Evolutionary conservation across 306 rosid species (phyloP).

Genomic region (Citrullus amarus): DNA sequence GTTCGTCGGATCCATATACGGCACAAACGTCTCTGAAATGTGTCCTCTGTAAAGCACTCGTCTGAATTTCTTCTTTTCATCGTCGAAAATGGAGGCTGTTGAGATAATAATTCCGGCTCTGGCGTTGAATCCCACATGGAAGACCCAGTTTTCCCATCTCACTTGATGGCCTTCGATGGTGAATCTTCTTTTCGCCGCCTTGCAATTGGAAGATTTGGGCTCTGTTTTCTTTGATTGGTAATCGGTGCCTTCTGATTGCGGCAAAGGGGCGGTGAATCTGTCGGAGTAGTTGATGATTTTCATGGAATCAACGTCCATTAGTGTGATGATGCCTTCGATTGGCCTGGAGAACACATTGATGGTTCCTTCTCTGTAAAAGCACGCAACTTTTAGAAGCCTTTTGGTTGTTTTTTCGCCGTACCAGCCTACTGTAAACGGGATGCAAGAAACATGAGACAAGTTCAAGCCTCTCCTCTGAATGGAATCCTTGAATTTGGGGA

Average conservation of each 20-base stretch:
- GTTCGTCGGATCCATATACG: constrained; percentile 65
- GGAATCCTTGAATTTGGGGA: constrained; percentile 45
- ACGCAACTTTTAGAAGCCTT: constrained; percentile 49
- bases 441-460: constrained; percentile 63
- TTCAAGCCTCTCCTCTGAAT: constrained; percentile 47
- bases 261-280: constrained; percentile 47
- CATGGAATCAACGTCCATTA: constrained; percentile 69
- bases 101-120: constrained; percentile 69
- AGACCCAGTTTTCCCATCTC: constrained; percentile 70
- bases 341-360: constrained; percentile 71
- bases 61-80: constrained; percentile 22
- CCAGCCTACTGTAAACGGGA: constrained; percentile 83
- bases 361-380: constrained; percentile 55
- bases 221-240: constrained; percentile 24
- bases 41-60: constrained; percentile 75
- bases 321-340: constrained; percentile 49
- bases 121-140: constrained; percentile 72
- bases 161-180: constrained; percentile 34
- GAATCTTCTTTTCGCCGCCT: constrained; percentile 28
- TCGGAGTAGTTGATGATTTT: constrained; percentile 41
- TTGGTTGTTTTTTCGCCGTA: constrained; percentile 44
- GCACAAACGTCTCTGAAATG: constrained; percentile 81
- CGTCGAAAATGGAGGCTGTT: constrained; percentile 66
- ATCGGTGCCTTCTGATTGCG: constrained; percentile 65
- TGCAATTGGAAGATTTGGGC: constrained; percentile 15